These are phyloP conservation scores for Argentina anserina DNA, from an alignment of 306 rosid species.

Conservation along the genomic window DNA sequence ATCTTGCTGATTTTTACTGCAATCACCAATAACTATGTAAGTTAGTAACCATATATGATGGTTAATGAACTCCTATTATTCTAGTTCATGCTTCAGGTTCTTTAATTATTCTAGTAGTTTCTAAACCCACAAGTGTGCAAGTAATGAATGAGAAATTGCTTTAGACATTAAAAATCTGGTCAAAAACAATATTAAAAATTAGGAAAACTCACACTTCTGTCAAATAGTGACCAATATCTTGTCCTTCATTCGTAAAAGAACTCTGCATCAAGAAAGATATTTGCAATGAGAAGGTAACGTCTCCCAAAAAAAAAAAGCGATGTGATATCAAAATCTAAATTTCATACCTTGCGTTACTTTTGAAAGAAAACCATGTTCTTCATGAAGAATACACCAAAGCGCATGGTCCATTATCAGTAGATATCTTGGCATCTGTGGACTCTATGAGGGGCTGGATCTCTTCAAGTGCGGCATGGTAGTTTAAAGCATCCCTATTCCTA, in stretches of 20 bases:
- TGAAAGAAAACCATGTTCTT: background rate
- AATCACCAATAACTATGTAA: slow-evolving; percentile 56
- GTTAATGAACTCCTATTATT: slow-evolving; percentile 9
- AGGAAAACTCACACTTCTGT: slow-evolving; percentile 8
- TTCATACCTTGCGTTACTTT: slow-evolving; percentile 8
- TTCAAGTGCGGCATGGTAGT: background rate
- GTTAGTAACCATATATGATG: slow-evolving; percentile 41
- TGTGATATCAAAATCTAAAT: background rate
- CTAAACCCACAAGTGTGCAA: background rate
- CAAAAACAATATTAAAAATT: background rate
- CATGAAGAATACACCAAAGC: background rate
- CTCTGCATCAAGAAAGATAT: slow-evolving; percentile 18
- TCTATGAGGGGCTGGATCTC: too few species aligned
- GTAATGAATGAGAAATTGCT: background rate
- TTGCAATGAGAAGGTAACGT: slow-evolving; percentile 13
- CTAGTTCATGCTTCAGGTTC: background rate
- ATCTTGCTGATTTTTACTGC: slow-evolving; percentile 43
- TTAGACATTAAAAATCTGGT: slow-evolving; percentile 4
- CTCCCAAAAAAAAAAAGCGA: background rate
- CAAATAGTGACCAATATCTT: background rate
- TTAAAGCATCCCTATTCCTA: background rate
- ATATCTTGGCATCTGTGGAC: background rate
- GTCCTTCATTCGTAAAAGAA: background rate
- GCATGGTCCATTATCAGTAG: background rate
- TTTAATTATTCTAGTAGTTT: background rate